Percentiles rank a stretch among this genome's conserved stretches.
Conservation (phyloP, 1,139 yeast species). For the Wickerhamomyces sp. region DNA sequence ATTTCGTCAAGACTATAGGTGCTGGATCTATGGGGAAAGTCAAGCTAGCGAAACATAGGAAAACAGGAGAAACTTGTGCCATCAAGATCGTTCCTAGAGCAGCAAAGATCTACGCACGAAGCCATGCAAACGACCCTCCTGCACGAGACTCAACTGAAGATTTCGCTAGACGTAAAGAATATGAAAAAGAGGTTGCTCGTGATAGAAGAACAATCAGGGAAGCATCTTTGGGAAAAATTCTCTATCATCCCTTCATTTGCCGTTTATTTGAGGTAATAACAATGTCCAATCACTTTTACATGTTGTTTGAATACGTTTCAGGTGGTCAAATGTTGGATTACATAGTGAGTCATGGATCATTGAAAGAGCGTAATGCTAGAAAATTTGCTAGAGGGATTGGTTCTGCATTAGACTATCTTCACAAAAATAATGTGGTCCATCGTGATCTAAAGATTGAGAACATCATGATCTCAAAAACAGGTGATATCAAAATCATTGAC, state of each 20-base stretch:
- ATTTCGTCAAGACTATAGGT: slow-evolving; percentile 89
- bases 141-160: slow-evolving; percentile 52
- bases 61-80: slow-evolving; percentile 82
- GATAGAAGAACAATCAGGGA: slow-evolving; percentile 92
- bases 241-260: slow-evolving; percentile 92
- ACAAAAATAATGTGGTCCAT: slow-evolving; percentile 90
- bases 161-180: slow-evolving; percentile 62
- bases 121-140: slow-evolving; percentile 69
- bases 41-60: slow-evolving; percentile 81
- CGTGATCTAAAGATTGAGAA: slow-evolving; percentile 96
- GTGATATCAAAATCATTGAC: slow-evolving; percentile 93
- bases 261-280: slow-evolving; percentile 90
- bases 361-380: slow-evolving; percentile 91
- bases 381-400: slow-evolving; percentile 96
- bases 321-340: slow-evolving; percentile 98
- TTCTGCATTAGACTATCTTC: slow-evolving; percentile 90
- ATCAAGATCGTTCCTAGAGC: slow-evolving; percentile 81
- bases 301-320: slow-evolving; percentile 93
- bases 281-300: slow-evolving; percentile 95
- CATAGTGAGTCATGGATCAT: slow-evolving; percentile 92
- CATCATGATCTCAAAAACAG: slow-evolving; percentile 88
- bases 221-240: slow-evolving; percentile 85
- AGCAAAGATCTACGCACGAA: slow-evolving; percentile 69
- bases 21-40: slow-evolving; percentile 99
- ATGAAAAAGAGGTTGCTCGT: slow-evolving; percentile 83